Conservation (phyloP, 495 filamentous ascomycete species). For the Hypoxylon intermedium region DNA sequence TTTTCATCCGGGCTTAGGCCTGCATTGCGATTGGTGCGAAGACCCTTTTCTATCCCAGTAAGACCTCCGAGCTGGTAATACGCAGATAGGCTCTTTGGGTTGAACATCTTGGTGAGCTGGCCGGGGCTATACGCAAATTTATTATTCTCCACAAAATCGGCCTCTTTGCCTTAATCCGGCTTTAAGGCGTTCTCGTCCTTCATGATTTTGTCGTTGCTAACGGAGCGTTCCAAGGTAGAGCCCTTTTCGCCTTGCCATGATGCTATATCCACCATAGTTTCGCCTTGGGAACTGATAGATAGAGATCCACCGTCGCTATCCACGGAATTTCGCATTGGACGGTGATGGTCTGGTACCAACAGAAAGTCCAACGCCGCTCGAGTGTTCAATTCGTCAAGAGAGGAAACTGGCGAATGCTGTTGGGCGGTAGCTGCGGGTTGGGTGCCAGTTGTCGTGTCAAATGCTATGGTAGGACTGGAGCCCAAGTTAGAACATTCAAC, state of each 20-base stretch:
- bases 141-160: constrained; percentile 72
- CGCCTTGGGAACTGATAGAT: constrained; percentile 52
- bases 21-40: constrained; percentile 67
- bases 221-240: constrained; percentile 39
- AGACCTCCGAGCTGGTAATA: constrained; percentile 74
- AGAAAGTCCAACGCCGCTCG: constrained; percentile 57
- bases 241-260: constrained; percentile 50
- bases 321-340: constrained; percentile 61
- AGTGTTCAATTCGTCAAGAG: constrained; percentile 55
- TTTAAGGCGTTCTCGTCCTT: constrained; percentile 63
- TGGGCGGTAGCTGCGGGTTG: constrained; percentile 44
- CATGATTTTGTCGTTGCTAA: constrained; percentile 57
- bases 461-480: constrained; percentile 47
- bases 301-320: constrained; percentile 59
- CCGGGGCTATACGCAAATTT: constrained; percentile 75
- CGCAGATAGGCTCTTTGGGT: constrained; percentile 76
- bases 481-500: constrained; percentile 16
- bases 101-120: constrained; percentile 75
- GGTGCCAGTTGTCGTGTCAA: constrained; percentile 46
- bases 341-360: constrained; percentile 54
- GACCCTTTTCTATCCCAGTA: constrained; percentile 68
- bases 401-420: constrained; percentile 54
- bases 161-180: constrained; percentile 69
- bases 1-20: constrained; percentile 73
- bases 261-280: constrained; percentile 47